Conservation (phyloP, 2,329 filamentous ascomycete species). For the Talaromyces sp. region DNA sequence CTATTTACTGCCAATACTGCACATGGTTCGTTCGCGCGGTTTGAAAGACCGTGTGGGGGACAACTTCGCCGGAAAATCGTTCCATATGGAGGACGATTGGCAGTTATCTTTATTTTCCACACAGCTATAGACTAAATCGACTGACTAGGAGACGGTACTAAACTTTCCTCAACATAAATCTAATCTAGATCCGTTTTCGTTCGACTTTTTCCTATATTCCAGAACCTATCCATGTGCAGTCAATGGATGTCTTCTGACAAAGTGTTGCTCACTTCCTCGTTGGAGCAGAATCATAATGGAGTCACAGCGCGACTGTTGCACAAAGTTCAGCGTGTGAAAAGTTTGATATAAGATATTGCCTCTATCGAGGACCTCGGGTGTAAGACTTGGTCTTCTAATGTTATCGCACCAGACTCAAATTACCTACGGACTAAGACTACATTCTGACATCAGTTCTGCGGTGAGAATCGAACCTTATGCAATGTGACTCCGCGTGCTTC, state of each 20-base stretch:
- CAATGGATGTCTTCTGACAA: too few species aligned
- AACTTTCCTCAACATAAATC: neutral
- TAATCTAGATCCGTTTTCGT: too few species aligned
- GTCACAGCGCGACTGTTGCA: too few species aligned
- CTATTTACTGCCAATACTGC: neutral
- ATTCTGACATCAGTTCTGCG: neutral
- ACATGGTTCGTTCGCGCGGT: neutral
- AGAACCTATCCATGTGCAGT: too few species aligned
- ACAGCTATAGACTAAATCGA: neutral
- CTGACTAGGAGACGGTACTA: neutral
- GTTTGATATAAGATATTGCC: too few species aligned
- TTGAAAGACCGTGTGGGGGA: neutral
- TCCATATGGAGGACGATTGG: neutral
- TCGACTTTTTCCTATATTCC: too few species aligned
- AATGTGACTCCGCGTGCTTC: neutral
- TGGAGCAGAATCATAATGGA: too few species aligned
- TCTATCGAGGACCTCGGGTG: too few species aligned
- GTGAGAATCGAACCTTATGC: neutral
- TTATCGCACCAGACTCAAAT: neutral
- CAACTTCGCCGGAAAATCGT: neutral
- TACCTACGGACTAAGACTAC: neutral
- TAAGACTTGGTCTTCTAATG: neutral
- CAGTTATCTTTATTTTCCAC: neutral
- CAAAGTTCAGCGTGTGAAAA: too few species aligned
- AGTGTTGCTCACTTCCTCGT: too few species aligned